These are phyloP conservation scores for Lichtheimia ramosa DNA, from an alignment of 371 early-diverging fungal genomes.

Conservation along the genomic window DNA sequence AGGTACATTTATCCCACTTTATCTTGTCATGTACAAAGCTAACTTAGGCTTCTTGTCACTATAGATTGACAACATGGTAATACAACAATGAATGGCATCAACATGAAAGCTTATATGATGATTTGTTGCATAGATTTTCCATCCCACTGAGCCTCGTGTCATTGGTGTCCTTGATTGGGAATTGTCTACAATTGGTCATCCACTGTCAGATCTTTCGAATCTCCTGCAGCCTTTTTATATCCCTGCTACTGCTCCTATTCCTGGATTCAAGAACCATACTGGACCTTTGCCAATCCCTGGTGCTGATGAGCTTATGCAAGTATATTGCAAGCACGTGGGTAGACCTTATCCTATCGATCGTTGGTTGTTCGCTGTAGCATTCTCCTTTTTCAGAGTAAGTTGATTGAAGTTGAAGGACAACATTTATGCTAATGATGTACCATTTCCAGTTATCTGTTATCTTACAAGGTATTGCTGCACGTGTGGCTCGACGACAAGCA, in stretches of 20 bases:
- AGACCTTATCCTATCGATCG: conserved; percentile 68
- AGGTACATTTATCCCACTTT: conserved; percentile 32
- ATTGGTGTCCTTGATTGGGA: conserved; percentile 97
- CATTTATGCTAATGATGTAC: background rate
- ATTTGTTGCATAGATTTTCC: conserved; percentile 59
- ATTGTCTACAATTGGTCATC: conserved; percentile 92
- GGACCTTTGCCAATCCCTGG: conserved; percentile 63
- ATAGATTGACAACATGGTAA: conserved; percentile 25
- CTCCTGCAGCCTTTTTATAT: conserved; percentile 76
- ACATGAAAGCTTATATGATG: conserved; percentile 12
- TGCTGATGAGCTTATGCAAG: conserved; percentile 60
- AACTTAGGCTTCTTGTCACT: background rate
- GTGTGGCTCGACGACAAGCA: conserved; percentile 84
- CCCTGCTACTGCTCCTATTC: conserved; percentile 25
- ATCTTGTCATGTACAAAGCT: too few relatives aligned
- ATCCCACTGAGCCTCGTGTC: conserved; percentile 75
- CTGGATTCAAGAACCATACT: conserved; percentile 33
- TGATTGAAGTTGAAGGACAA: background rate
- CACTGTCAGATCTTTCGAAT: conserved; percentile 88
- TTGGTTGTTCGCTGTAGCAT: conserved; percentile 55
- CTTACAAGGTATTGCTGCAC: conserved; percentile 86
- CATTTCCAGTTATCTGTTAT: conserved; percentile 68
- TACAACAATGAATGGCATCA: background rate
- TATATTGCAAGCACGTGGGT: conserved; percentile 59
- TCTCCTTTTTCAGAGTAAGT: conserved; percentile 45